phyloP scores from a whole-genome alignment of 805 yeast species.

The Barnettozyma populi region DNA sequence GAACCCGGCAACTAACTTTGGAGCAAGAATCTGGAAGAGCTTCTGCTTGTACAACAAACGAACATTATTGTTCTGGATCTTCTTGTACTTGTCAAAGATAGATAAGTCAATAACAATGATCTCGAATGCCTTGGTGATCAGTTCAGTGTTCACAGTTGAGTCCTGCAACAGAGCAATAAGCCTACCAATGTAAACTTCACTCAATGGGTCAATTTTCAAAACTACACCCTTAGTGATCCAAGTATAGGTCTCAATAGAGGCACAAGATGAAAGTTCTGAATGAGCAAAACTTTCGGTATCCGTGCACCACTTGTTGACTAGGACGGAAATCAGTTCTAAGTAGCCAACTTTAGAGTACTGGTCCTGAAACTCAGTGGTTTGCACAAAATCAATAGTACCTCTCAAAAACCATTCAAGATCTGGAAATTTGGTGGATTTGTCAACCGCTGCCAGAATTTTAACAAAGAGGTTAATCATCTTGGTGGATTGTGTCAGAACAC shows the following conservation, averaged over 20 bases:
- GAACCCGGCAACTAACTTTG: conserved; percentile 46
- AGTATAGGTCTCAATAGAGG: conserved; percentile 46
- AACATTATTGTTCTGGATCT: conserved; percentile 48
- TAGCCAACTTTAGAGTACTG: conserved; percentile 40
- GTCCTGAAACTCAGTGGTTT: conserved; percentile 11
- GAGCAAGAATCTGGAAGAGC: conserved; percentile 57
- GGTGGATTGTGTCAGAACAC: conserved; percentile 25
- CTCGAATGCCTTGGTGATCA: conserved; percentile 52
- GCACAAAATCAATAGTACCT: conserved; percentile 7
- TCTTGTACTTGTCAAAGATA: conserved; percentile 45
- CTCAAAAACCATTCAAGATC: conserved; percentile 15
- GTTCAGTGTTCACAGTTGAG: conserved; percentile 26
- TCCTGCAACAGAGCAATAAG: conserved; percentile 33
- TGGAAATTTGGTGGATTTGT: conserved; percentile 33
- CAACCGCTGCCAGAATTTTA: conserved; percentile 48
- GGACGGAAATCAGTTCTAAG: conserved; percentile 47
- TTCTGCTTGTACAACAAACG: conserved; percentile 76
- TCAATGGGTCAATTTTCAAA: conserved; percentile 44
- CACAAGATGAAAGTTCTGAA: conserved; percentile 11
- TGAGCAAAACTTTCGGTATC: neutral
- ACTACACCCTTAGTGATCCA: conserved; percentile 75
- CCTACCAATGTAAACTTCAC: conserved; percentile 29
- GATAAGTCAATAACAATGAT: conserved; percentile 64
- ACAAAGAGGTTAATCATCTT: conserved; percentile 34
- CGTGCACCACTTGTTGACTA: conserved; percentile 50